A percentile compares a stretch with the other conserved stretches of the same genome.
phyloP scores from a whole-genome alignment of 164 flowering plant species.

The Akebia trifoliata region DNA sequence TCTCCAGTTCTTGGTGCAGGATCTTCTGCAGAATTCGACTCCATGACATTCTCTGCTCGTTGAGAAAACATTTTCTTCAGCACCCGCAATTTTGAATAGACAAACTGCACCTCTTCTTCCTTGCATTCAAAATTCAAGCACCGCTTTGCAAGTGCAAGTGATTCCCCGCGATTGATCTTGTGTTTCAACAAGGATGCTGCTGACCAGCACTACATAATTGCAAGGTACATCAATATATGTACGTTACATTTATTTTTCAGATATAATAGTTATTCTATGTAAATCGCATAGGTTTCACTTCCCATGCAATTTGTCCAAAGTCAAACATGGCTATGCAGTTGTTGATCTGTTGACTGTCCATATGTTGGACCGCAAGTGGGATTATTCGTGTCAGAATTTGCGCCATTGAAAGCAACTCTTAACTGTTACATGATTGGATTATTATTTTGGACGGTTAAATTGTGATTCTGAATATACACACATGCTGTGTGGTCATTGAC shows the following conservation, averaged over 20 bases:
- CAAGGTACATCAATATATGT: neutral
- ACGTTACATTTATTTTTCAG: neutral
- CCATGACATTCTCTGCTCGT: slow-evolving; percentile 5
- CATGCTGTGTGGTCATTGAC: too few relatives aligned
- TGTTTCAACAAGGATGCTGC: slow-evolving; percentile 52
- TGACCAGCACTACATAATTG: slow-evolving; percentile 60
- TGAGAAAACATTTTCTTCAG: slow-evolving; percentile 38
- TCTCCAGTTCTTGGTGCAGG: slow-evolving; percentile 11
- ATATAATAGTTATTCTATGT: neutral
- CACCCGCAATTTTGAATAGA: slow-evolving; percentile 39
- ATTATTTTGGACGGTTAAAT: too few relatives aligned
- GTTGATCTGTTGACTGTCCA: too few relatives aligned
- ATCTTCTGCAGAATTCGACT: slow-evolving; percentile 9
- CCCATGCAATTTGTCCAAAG: neutral
- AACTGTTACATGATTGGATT: too few relatives aligned
- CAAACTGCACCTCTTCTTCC: slow-evolving; percentile 42
- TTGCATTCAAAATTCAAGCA: slow-evolving; percentile 52
- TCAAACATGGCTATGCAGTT: neutral
- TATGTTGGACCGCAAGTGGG: too few relatives aligned
- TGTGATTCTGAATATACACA: too few relatives aligned
- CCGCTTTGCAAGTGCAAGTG: slow-evolving; percentile 52
- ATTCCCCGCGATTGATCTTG: slow-evolving; percentile 43
- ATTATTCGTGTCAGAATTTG: too few relatives aligned
- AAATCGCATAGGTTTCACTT: neutral
- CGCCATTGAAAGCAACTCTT: too few relatives aligned